Evolutionary conservation across 2,329 filamentous ascomycete species (phyloP).

Genomic region (Alternaria ventricosa): DNA sequence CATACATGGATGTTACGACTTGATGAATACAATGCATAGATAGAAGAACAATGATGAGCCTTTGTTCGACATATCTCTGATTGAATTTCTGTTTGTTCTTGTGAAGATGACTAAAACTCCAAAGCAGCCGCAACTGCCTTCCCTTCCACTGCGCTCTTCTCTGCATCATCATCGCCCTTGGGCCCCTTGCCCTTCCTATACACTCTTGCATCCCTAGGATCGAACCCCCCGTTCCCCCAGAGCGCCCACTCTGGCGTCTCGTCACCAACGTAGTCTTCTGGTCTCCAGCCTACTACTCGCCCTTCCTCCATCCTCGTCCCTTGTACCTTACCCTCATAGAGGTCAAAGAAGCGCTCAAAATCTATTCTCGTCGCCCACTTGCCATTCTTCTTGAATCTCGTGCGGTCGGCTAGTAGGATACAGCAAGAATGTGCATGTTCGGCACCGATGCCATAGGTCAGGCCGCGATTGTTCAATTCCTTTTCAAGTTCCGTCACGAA

Average conservation of each 20-base stretch:
- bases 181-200: conserved; percentile 78
- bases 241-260: conserved; percentile 92
- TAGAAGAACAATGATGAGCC: conserved; percentile 4
- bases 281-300: conserved; percentile 68
- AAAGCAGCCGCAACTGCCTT: conserved; percentile 4
- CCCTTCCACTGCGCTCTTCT: conserved; percentile 13
- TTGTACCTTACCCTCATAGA: conserved; percentile 67
- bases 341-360: conserved; percentile 85
- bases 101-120: conserved; percentile 14
- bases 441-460: conserved; percentile 88
- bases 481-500: conserved; percentile 80
- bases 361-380: conserved; percentile 93
- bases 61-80: background rate
- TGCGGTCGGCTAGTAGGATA: conserved; percentile 77
- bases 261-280: conserved; percentile 88
- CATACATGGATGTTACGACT: conserved; percentile 3
- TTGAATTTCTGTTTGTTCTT: background rate
- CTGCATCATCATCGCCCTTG: conserved; percentile 31
- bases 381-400: conserved; percentile 76
- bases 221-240: conserved; percentile 94
- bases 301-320: conserved; percentile 53
- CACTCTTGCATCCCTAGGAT: conserved; percentile 86
- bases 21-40: conserved; percentile 11
- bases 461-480: conserved; percentile 71
- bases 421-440: conserved; percentile 97